phyloP scores from a whole-genome alignment of 495 filamentous ascomycete species.

The Aspergillus heteromorphus region DNA sequence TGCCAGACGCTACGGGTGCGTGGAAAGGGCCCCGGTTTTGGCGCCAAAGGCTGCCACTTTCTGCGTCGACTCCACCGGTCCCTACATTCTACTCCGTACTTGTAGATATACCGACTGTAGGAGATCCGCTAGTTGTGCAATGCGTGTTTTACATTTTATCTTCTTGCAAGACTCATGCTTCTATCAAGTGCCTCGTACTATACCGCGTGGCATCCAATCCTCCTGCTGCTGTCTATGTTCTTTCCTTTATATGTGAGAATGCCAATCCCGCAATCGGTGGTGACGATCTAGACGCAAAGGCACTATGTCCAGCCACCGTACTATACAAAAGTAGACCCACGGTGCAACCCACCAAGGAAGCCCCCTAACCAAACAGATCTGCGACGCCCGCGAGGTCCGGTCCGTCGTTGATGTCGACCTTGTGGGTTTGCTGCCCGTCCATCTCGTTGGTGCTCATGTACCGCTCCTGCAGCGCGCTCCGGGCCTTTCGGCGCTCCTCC shows the following conservation, averaged over 20 bases:
- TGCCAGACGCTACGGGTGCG: too few relatives aligned
- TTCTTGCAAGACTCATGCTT: not conserved
- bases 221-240: constrained; percentile 10
- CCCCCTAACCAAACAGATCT: constrained; percentile 57
- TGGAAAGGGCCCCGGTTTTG: too few relatives aligned
- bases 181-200: not conserved
- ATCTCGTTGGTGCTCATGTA: constrained; percentile 48
- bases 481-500: constrained; percentile 47
- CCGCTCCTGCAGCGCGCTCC: constrained; percentile 49
- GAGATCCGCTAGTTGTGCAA: constrained; percentile 27
- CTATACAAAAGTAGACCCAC: constrained; percentile 4
- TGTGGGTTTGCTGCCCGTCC: constrained; percentile 40
- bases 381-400: constrained; percentile 61
- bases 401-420: constrained; percentile 50
- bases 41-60: too few relatives aligned
- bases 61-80: too few relatives aligned
- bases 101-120: constrained; percentile 41
- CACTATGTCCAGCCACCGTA: constrained; percentile 12
- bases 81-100: too few relatives aligned
- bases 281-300: not conserved
- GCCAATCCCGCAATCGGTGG: not conserved
- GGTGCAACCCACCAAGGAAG: not conserved
- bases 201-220: not conserved
- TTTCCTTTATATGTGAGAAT: constrained; percentile 1
- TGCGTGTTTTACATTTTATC: constrained; percentile 18